Conservation (phyloP, 139 green algal species). For the Axilococcus clingmanii region DNA sequence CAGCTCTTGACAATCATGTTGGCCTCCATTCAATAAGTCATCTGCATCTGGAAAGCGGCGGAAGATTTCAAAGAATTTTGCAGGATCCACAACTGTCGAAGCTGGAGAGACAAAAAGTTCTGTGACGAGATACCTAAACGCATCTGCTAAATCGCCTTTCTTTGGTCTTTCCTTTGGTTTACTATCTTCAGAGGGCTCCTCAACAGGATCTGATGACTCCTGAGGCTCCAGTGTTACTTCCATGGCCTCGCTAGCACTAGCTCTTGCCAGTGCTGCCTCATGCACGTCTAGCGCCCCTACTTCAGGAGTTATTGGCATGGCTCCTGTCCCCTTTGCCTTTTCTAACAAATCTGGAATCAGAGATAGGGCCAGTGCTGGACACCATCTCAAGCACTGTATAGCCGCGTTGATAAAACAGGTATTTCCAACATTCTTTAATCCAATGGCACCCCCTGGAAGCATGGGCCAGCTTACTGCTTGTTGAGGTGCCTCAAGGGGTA, state of each 20-base stretch:
- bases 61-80: slow-evolving; percentile 17
- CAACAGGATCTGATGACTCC: not conserved
- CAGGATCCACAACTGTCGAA: not conserved
- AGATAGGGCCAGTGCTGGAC: slow-evolving; percentile 22
- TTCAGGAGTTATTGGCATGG: not conserved
- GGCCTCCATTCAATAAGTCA: slow-evolving; percentile 39
- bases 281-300: not conserved
- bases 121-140: not conserved
- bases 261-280: not conserved
- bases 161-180: not conserved
- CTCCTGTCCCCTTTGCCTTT: not conserved
- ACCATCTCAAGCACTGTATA: slow-evolving; percentile 50
- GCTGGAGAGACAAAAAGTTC: not conserved
- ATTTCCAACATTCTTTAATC: slow-evolving; percentile 31
- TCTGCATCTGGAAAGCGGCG: slow-evolving; percentile 21
- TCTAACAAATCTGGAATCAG: slow-evolving; percentile 30
- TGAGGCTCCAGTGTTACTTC: not conserved
- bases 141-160: not conserved
- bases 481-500: too few species aligned
- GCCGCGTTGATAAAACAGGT: slow-evolving; percentile 52
- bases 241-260: not conserved
- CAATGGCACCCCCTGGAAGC: too few species aligned
- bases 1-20: slow-evolving; percentile 53
- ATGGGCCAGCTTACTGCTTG: too few species aligned
- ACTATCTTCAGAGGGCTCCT: not conserved